Evolutionary conservation across 2,329 filamentous ascomycete genomes (phyloP), one percentile per base, ranked within the genome.

Genomic region (Stachybotrys chartarum): DNA sequence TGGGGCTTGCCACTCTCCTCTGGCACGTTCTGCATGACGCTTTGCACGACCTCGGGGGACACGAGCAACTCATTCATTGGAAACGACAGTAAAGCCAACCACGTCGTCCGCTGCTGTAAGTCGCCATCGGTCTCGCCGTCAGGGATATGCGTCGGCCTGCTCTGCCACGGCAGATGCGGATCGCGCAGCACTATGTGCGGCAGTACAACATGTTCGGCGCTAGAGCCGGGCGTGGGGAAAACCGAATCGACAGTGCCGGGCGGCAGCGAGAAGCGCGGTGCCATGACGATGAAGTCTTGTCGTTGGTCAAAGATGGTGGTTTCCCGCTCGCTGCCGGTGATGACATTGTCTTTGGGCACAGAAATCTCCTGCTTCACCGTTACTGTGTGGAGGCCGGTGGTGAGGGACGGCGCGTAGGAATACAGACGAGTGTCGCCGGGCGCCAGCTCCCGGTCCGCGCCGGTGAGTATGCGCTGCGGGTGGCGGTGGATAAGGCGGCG

Each of bases 111-210:
- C 53, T 63, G 67, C 31, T 57, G 30, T 30, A 46, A 30, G 48
- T 48, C 5, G 7, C 14, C 17, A 16, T 39, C 42, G 5, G 10
- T 10, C 55, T 54, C 31, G n/a, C 17, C 30, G 18, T 35, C 3
- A 11, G 24, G 24, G 4, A 24, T 24, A 24, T 24, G 24, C 4
- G 24, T 24, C 24, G 24, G 24, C 24, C 5, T 30, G 11, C 71
- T 58, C 56, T 73, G 69, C 75, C 75, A 77, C 1, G 74, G 75
- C 5, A 76, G 52, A 54, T 69, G 64, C 1, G 72, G 68, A 57
- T 77, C 72, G 6, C 61, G 70, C 32, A 78, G 62, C 3, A 77
- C 72, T 0, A 78, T 60, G 59, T 78, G 74, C 1, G 75, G 75
- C 5, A 78, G 63, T 24, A 24, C 24, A 24, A 24, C 24, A 24